Conservation (phyloP, 2,329 filamentous ascomycete species). For the Pleomassaria siparia region DNA sequence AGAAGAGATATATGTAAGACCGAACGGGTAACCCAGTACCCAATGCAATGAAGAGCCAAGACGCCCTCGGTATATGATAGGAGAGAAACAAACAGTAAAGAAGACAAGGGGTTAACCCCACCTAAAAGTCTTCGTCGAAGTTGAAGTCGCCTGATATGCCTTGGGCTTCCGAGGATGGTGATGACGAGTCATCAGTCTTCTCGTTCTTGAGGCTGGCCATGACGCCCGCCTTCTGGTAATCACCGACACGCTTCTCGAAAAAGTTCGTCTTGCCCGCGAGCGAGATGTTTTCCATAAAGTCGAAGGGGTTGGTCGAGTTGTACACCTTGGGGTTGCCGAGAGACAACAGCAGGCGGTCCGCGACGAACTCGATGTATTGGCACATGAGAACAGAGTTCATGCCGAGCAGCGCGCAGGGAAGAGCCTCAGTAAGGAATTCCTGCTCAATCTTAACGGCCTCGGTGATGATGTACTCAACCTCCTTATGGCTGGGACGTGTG, state of each 20-base stretch:
- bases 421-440: conserved; percentile 95
- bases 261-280: conserved; percentile 99
- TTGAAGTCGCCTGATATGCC: conserved; percentile 70
- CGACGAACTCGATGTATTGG: conserved; percentile 99
- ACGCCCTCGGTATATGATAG: conserved; percentile 6
- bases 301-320: conserved; percentile 92
- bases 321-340: conserved; percentile 95
- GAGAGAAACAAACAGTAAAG: conserved; percentile 15
- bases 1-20: conserved; percentile 22
- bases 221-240: conserved; percentile 99
- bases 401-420: conserved; percentile 88
- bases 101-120: no score
- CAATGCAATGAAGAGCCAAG: conserved; percentile 21
- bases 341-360: conserved; percentile 87
- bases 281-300: conserved; percentile 99
- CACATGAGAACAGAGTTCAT: conserved; percentile 99
- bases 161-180: conserved; percentile 48
- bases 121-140: conserved; percentile 97
- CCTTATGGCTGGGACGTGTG: conserved; percentile 79
- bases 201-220: conserved; percentile 82
- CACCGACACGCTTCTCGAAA: conserved; percentile 99
- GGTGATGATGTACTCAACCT: conserved; percentile 84
- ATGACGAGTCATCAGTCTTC: conserved; percentile 45
- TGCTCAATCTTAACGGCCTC: conserved; percentile 95
- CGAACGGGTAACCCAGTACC: conserved; percentile 24